Conservation (phyloP, 495 filamentous ascomycete genomes). For the Aspergillus olivimuriae region DNA sequence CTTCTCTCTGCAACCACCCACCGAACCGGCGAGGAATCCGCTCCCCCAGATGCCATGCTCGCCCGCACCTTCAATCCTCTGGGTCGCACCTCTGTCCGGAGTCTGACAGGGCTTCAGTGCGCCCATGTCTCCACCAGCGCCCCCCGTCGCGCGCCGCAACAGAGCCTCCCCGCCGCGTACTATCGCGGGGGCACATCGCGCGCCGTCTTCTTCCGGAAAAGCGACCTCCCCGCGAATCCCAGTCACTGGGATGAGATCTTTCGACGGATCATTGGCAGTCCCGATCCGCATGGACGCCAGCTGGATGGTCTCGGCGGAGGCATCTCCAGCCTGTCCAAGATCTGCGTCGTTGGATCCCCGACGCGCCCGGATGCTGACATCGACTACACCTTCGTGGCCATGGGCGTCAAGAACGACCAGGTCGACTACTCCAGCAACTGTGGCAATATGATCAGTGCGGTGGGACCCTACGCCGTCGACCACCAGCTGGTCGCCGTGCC, state of each 20-base stretch:
- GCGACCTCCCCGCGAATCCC: constrained; percentile 43
- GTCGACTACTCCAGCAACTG: constrained; percentile 67
- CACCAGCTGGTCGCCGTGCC: constrained; percentile 31
- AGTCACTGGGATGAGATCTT: constrained; percentile 54
- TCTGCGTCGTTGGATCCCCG: constrained; percentile 54
- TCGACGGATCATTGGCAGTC: constrained; percentile 56
- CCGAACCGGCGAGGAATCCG: too few relatives aligned
- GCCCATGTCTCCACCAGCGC: neutral
- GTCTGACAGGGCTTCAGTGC: too few relatives aligned
- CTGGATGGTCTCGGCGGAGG: constrained; percentile 69
- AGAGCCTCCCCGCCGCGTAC: constrained; percentile 54
- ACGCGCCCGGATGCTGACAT: constrained; percentile 49
- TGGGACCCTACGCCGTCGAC: constrained; percentile 62
- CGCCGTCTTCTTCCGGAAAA: constrained; percentile 54
- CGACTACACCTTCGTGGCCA: constrained; percentile 66
- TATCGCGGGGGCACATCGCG: constrained; percentile 70
- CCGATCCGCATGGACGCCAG: constrained; percentile 62
- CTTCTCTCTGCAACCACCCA: too few relatives aligned
- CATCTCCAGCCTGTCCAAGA: constrained; percentile 62
- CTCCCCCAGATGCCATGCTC: too few relatives aligned
- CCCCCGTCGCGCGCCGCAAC: constrained; percentile 11
- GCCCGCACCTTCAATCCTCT: too few relatives aligned
- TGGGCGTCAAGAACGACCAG: constrained; percentile 51
- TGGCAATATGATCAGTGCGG: constrained; percentile 63
- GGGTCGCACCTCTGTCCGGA: too few relatives aligned